Conservation (phyloP, 108 stramenopile genomes). For the Epipyxis sp. region DNA sequence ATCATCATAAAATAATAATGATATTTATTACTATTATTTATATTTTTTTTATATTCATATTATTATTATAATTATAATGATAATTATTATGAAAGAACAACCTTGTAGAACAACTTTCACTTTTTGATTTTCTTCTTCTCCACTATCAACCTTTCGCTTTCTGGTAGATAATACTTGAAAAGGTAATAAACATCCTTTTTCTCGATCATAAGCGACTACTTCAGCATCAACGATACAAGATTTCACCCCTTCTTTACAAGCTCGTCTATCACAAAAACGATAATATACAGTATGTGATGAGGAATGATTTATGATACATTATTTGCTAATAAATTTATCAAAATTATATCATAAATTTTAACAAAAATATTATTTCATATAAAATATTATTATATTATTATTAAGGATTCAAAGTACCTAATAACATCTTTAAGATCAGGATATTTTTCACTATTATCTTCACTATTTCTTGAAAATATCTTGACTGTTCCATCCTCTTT, state of each 20-base stretch:
- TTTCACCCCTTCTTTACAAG: neutral
- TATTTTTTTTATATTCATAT: too few species aligned
- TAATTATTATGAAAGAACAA: too few species aligned
- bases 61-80: too few species aligned
- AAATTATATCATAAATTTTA: too few species aligned
- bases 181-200: constrained; percentile 61
- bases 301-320: constrained; percentile 11
- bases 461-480: constrained; percentile 83
- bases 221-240: constrained; percentile 95
- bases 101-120: constrained; percentile 92
- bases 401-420: constrained; percentile 71
- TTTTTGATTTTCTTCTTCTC: constrained; percentile 64
- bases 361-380: constrained; percentile 60
- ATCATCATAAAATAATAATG: too few species aligned
- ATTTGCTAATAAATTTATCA: too few species aligned
- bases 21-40: too few species aligned
- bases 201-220: constrained; percentile 84
- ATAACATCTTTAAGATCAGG: constrained; percentile 89
- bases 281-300: too few species aligned
- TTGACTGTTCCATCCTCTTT: constrained; percentile 66
- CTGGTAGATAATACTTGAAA: constrained; percentile 71
- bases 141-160: constrained; percentile 56
- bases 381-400: constrained; percentile 69
- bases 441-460: constrained; percentile 90
- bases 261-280: too few species aligned